Evolutionary conservation across 2,329 filamentous ascomycete genomes (phyloP).

Genomic region (Alternaria tenuissima): DNA sequence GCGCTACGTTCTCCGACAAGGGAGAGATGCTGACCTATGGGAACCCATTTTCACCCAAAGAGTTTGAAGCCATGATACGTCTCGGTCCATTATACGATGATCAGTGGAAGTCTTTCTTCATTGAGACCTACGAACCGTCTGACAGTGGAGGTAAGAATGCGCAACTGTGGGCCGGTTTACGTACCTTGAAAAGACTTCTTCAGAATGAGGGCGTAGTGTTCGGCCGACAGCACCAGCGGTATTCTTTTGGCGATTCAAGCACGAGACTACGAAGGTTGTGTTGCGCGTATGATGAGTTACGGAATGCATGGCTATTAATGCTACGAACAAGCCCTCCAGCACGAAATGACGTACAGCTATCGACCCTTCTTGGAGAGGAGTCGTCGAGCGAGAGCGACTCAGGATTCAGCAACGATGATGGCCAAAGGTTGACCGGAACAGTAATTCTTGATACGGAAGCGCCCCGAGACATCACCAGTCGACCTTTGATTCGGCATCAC

Average conservation of each 20-base stretch:
- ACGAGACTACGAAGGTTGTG: conserved; percentile 10
- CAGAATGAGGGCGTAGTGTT: conserved; percentile 19
- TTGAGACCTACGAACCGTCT: neutral
- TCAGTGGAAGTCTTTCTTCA: conserved; percentile 17
- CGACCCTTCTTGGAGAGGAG: neutral
- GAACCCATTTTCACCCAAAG: conserved; percentile 2
- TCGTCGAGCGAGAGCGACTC: neutral
- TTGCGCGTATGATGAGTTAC: conserved; percentile 10
- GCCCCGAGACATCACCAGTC: neutral
- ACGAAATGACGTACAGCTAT: neutral
- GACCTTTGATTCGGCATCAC: neutral
- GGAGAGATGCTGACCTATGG: conserved; percentile 23
- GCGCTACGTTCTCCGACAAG: conserved; percentile 5
- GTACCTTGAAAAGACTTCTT: neutral
- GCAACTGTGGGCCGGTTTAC: neutral
- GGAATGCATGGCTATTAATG: conserved; percentile 3
- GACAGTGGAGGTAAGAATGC: neutral
- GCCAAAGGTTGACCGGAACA: rapidly evolving
- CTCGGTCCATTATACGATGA: conserved; percentile 18
- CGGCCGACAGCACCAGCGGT: conserved; percentile 8
- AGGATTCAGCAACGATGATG: neutral
- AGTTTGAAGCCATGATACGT: conserved; percentile 19
- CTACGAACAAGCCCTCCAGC: neutral
- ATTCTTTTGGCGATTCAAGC: neutral
- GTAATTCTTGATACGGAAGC: neutral